phyloP scores from a whole-genome alignment of 1,284 basidiomycete genomes.

The Thelephora terrestris region DNA sequence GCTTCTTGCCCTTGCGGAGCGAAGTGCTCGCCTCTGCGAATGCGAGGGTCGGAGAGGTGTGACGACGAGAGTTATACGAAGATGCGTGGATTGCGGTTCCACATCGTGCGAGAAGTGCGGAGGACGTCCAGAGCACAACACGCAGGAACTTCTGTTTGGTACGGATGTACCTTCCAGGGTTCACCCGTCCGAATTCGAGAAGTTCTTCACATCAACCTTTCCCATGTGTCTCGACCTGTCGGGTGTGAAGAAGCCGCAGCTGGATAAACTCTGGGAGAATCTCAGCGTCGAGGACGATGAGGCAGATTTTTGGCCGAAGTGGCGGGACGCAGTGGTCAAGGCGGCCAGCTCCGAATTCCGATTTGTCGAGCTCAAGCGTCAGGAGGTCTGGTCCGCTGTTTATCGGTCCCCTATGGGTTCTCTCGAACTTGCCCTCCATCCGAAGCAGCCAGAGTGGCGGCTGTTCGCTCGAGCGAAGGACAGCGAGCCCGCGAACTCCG shows the following conservation, averaged over 20 bases:
- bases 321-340: slow-evolving; percentile 60
- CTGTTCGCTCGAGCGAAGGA: slow-evolving; percentile 65
- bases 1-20: slow-evolving; percentile 57
- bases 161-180: slow-evolving; percentile 40
- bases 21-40: slow-evolving; percentile 71
- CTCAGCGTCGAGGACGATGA: slow-evolving; percentile 31
- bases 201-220: slow-evolving; percentile 67
- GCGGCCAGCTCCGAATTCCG: slow-evolving; percentile 60
- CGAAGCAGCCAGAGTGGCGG: slow-evolving; percentile 78
- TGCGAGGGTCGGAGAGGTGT: slow-evolving; percentile 85
- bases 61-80: slow-evolving; percentile 58
- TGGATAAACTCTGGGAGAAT: slow-evolving; percentile 42
- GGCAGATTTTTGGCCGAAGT: slow-evolving; percentile 41
- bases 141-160: slow-evolving; percentile 29
- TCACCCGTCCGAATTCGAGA: slow-evolving; percentile 64
- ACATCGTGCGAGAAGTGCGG: slow-evolving; percentile 82
- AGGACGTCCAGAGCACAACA: slow-evolving; percentile 83
- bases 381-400: slow-evolving; percentile 77
- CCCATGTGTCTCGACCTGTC: slow-evolving; percentile 78
- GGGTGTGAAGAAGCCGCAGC: slow-evolving; percentile 39
- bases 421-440: slow-evolving; percentile 72
- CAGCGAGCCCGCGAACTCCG: slow-evolving; percentile 68
- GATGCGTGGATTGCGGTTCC: slow-evolving; percentile 69
- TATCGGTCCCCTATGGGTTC: slow-evolving; percentile 67
- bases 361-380: slow-evolving; percentile 81